Evolutionary conservation across 2,329 filamentous ascomycete genomes (phyloP), one percentile per base, ranked within the genome.

Genomic region (Emericellopsis atlantica): DNA sequence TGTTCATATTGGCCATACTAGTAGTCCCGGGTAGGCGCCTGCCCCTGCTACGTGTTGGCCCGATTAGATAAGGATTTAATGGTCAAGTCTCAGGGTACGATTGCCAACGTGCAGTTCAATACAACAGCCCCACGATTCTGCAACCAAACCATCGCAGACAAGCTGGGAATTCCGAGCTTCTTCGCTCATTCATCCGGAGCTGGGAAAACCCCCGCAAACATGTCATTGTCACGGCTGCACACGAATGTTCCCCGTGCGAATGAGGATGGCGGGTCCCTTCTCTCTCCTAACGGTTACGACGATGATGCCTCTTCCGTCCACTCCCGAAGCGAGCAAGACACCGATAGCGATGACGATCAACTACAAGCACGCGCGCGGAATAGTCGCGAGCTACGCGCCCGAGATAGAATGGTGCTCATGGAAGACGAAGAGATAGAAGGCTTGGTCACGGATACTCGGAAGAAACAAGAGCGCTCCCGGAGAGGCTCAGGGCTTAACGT

Each of bases 321-420:
- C 51, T 78, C 71, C 51, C 73, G 74, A 46, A 79, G 73, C 62
- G 81, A 84, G 52, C 81, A 85, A 56, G 81, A 86, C 54, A 81
- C 77, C 43, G 82, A 87, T 54, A 84, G 78, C 60, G 81, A 86
- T 49, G 82, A 87, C 57, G 81, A 87, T 56, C 69, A 84, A 51
- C 67, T 84, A 40, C 64, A 83, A 46, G 66, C 71, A 44, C 73
- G 72, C 8, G 78, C 78, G 29, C 73, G 81, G 37, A 84, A 78
- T 47, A 84, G 79, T 53, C 66, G 73, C 42, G 83, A 88, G 56
- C 67, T 87, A 42, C 73, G 77, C 32, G 74, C 76, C 31, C 77
- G 83, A 58, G 83, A 88, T 54, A 69, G 77, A 35, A 70, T 76
- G 34, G 78, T 90, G 0, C 61, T 90, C 49, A 70, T 84, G 50